Evolutionary conservation across 2,329 filamentous ascomycete species (phyloP), one percentile per base, ranked within the genome.

Genomic region (Karstenula rhodostoma): DNA sequence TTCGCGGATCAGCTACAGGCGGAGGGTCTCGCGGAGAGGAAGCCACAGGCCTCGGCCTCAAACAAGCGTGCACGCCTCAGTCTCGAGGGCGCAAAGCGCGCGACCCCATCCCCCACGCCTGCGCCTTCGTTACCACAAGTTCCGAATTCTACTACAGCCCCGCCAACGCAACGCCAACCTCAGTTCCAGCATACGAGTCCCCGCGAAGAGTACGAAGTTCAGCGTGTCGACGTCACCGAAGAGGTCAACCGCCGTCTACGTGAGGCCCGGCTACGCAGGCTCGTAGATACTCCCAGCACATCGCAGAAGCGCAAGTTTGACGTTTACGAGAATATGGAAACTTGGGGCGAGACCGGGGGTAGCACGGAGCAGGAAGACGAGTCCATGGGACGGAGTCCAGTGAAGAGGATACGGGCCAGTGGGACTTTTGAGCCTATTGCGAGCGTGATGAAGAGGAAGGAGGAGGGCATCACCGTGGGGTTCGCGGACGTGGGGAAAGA

Each of bases 301-400:
- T 66, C 73, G n/a, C 71, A 74, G 51, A 76, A 76, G 59, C 70
- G 74, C 43, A 76, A 76, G 61, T 71, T 67, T 52, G 62, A 72
- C 50, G 67, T 64, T 4, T 67, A 71, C 23, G 73, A 70, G 33
- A 67, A 44, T 17, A 63, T 66, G 58, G 70, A 63, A 12, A 67
- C 60, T 25, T 59, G 63, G 3, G 62, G 51, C 19, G 68, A 67
- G 1, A 58, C 56, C 10, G 71, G 69, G 13, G 60, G 64, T 19
- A 64, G 66, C 17, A 47, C 42, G 19, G 42, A 44, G n/a, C 42
- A 52, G 59, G 59, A 43, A 57, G 58, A 56, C 56, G 50, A 10
- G 55, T 58, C 51, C 58, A 66, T 68, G 55, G 57, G 57, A 23
- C 62, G 68, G 33, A 67, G 64, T n/a, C 66, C 70, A 5, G 65